Evolutionary conservation across 2,329 filamentous ascomycete species (phyloP).

Genomic region (Fusarium pseudograminearum): DNA sequence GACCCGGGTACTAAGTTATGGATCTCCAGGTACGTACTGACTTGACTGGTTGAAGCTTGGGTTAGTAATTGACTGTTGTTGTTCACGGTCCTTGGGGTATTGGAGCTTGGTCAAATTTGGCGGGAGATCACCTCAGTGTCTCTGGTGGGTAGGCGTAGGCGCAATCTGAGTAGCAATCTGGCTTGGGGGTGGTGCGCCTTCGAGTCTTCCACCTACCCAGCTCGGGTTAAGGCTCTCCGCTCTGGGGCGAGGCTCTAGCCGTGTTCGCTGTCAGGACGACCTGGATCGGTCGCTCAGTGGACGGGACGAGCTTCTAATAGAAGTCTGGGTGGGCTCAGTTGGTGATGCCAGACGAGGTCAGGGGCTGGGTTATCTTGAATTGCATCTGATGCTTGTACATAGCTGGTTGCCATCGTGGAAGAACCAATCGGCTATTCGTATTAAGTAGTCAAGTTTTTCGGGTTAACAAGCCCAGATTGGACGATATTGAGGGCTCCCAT

Average conservation of each 20-base stretch:
- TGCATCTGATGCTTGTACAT: conserved; percentile 20
- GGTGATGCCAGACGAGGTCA: conserved; percentile 38
- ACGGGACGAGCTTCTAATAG: conserved; percentile 35
- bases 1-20: neutral
- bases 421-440: conserved; percentile 2
- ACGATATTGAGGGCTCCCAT: neutral
- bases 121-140: conserved; percentile 43
- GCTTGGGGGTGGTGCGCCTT: conserved; percentile 40
- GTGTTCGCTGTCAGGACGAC: conserved; percentile 38
- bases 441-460: neutral
- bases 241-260: conserved; percentile 42
- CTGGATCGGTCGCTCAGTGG: conserved; percentile 35
- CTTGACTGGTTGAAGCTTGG: neutral
- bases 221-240: conserved; percentile 39
- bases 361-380: conserved; percentile 35
- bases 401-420: conserved; percentile 16
- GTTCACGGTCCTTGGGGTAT: conserved; percentile 14
- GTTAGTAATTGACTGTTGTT: neutral
- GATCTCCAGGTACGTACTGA: neutral
- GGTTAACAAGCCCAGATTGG: neutral
- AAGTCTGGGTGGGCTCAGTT: conserved; percentile 36
- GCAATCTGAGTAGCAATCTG: conserved; percentile 40
- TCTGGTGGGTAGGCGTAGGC: conserved; percentile 29
- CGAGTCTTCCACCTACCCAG: conserved; percentile 41
- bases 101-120: conserved; percentile 35